Conservation (phyloP, 2,329 filamentous ascomycete species). For the Pseudogymnoascus sp. region DNA sequence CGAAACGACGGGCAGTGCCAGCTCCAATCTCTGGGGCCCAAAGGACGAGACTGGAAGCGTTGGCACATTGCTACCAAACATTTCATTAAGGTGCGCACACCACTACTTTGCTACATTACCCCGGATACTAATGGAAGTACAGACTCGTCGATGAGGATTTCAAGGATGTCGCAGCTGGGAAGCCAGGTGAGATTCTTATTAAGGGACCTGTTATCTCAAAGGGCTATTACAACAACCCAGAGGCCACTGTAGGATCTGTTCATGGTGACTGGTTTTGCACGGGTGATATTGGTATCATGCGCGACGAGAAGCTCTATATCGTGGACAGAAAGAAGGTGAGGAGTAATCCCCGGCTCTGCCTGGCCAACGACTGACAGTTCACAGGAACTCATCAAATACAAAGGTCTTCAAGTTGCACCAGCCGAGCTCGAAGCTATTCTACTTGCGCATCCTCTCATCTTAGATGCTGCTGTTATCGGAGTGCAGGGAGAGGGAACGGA, state of each 20-base stretch:
- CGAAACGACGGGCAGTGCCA: constrained; percentile 66
- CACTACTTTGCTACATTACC: background rate
- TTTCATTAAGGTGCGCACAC: constrained; percentile 19
- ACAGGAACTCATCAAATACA: constrained; percentile 41
- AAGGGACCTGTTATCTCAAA: constrained; percentile 65
- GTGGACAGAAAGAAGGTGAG: constrained; percentile 59
- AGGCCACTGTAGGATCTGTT: constrained; percentile 26
- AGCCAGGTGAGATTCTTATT: constrained; percentile 67
- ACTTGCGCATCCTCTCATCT: constrained; percentile 33
- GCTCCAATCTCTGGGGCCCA: constrained; percentile 54
- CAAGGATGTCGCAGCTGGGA: constrained; percentile 42
- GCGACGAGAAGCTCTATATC: constrained; percentile 49
- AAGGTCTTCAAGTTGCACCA: constrained; percentile 38
- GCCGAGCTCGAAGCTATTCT: constrained; percentile 36
- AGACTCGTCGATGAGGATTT: constrained; percentile 55
- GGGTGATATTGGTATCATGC: constrained; percentile 21
- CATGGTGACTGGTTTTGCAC: constrained; percentile 26
- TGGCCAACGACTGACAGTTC: background rate
- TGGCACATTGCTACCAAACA: constrained; percentile 64
- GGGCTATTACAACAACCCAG: constrained; percentile 64
- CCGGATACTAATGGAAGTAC: constrained; percentile 21
- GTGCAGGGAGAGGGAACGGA: constrained; percentile 36
- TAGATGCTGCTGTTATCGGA: constrained; percentile 56
- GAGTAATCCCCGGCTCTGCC: too few relatives aligned
- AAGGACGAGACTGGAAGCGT: constrained; percentile 42